Evolutionary conservation across 139 green algal species (phyloP).

Genomic region (Chlamydomonas sp.): DNA sequence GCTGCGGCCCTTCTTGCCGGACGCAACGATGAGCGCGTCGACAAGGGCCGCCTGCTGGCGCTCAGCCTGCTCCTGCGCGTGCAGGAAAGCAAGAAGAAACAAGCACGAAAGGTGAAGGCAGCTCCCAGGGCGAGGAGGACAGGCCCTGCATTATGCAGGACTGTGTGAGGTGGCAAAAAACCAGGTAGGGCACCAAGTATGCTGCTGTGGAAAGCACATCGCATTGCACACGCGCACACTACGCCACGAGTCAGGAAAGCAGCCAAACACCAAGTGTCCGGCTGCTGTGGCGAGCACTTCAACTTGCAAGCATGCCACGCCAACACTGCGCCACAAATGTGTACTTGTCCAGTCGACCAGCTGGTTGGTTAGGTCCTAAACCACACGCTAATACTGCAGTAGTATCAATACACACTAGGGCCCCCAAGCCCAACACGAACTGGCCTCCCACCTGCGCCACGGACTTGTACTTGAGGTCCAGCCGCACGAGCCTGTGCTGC

Average conservation of each 20-base stretch:
- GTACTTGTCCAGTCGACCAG: no score
- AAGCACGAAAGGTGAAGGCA: no score
- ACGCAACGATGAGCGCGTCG: conserved; percentile 2
- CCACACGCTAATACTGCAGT: background rate
- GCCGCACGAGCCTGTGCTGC: conserved; percentile 44
- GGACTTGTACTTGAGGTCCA: conserved; percentile 33
- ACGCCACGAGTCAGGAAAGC: no score
- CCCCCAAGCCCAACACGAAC: background rate
- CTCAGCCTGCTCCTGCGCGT: conserved; percentile 17
- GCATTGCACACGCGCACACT: no score
- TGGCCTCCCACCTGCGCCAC: conserved; percentile 16
- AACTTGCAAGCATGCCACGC: no score
- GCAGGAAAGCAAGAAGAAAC: background rate
- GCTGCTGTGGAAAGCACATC: no score
- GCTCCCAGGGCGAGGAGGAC: background rate
- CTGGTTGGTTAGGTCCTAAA: background rate
- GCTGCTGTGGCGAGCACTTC: no score
- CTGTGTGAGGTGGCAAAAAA: no score
- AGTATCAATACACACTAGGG: background rate
- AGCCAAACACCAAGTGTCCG: no score
- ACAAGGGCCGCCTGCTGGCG: conserved; percentile 7
- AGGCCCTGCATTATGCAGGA: background rate
- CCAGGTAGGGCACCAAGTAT: no score
- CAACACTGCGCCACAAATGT: no score
- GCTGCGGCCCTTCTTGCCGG: background rate